Percentiles rank a stretch among this genome's conserved stretches.
Evolutionary conservation across 148 eudicot species (phyloP).

Genomic region (Vaccinium corymbosum): DNA sequence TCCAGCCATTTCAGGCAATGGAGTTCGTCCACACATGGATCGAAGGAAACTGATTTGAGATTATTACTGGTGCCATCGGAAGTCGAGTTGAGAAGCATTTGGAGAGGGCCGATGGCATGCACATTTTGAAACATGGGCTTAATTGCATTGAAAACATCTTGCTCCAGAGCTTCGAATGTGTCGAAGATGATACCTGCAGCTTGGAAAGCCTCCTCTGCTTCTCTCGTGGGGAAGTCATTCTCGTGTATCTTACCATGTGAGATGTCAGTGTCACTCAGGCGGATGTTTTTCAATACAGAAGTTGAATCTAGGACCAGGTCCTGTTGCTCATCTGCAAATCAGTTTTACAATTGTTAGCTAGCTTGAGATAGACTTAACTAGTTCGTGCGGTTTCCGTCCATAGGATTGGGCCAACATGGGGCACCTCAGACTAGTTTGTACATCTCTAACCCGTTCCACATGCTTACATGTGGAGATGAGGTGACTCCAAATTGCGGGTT

Average conservation of each 20-base stretch:
- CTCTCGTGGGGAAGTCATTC: conserved; percentile 23
- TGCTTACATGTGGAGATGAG: no score
- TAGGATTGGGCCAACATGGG: no score
- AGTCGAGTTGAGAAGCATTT: conserved; percentile 14
- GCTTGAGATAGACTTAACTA: background rate
- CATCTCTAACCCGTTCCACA: no score
- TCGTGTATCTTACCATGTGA: conserved; percentile 32
- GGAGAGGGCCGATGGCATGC: conserved; percentile 39
- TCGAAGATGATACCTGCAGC: conserved; percentile 40
- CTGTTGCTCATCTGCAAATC: conserved; percentile 35
- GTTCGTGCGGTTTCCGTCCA: no score
- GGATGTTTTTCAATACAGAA: conserved; percentile 26
- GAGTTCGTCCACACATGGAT: conserved; percentile 23
- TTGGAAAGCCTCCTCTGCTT: conserved; percentile 22
- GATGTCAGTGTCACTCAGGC: conserved; percentile 25
- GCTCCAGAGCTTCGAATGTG: conserved; percentile 50
- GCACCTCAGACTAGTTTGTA: no score
- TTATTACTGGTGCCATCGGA: background rate
- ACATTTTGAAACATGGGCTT: conserved; percentile 23
- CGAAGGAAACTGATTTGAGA: conserved; percentile 2
- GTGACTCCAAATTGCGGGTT: no score
- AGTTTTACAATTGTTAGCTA: background rate
- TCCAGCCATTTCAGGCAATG: conserved; percentile 40
- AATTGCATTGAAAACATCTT: conserved; percentile 27
- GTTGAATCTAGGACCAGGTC: conserved; percentile 34